A percentile compares a stretch with the other conserved stretches of the same genome.
These are phyloP conservation scores for Phytophthora vignae DNA, from an alignment of 352 stramenopile species.

Conservation along the genomic window DNA sequence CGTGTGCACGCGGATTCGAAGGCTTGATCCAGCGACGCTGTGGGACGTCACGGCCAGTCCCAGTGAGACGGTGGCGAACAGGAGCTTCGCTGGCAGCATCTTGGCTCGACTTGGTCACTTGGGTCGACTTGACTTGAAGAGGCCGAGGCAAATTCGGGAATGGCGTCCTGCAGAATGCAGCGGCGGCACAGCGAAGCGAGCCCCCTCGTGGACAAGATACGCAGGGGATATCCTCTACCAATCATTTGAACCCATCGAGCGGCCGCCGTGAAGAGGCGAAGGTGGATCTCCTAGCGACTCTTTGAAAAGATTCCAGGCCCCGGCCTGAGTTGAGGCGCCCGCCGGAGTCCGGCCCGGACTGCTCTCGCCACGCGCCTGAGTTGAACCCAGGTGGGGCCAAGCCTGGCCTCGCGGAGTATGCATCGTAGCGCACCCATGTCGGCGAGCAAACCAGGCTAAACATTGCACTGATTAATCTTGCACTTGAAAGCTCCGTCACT, in stretches of 20 bases:
- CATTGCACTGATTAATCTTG: too few relatives aligned
- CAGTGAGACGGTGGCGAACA: slow-evolving; percentile 16
- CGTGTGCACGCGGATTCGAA: slow-evolving; percentile 34
- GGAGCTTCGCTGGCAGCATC: slow-evolving; percentile 28
- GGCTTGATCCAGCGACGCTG: slow-evolving; percentile 16
- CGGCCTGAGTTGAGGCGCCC: background rate
- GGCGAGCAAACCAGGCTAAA: too few relatives aligned
- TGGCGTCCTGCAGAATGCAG: slow-evolving; percentile 7
- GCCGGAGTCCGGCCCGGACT: background rate
- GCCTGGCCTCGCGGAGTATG: background rate
- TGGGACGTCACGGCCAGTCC: slow-evolving; percentile 22
- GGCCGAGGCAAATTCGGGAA: slow-evolving; percentile 30
- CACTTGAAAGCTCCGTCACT: too few relatives aligned
- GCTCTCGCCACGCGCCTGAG: background rate
- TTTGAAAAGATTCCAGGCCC: slow-evolving; percentile 3
- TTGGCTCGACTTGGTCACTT: slow-evolving; percentile 20
- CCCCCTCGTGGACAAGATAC: background rate
- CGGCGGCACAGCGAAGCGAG: slow-evolving; percentile 16
- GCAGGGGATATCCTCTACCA: background rate
- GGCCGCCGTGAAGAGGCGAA: slow-evolving; percentile 3
- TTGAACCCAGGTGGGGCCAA: background rate
- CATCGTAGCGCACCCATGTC: background rate
- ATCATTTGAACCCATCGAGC: slow-evolving; percentile 15
- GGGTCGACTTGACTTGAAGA: slow-evolving; percentile 21
- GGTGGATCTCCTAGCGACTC: slow-evolving; percentile 3